phyloP scores from a whole-genome alignment of 768 basidiomycete genomes.

The Kwoniella newhampshirensis region DNA sequence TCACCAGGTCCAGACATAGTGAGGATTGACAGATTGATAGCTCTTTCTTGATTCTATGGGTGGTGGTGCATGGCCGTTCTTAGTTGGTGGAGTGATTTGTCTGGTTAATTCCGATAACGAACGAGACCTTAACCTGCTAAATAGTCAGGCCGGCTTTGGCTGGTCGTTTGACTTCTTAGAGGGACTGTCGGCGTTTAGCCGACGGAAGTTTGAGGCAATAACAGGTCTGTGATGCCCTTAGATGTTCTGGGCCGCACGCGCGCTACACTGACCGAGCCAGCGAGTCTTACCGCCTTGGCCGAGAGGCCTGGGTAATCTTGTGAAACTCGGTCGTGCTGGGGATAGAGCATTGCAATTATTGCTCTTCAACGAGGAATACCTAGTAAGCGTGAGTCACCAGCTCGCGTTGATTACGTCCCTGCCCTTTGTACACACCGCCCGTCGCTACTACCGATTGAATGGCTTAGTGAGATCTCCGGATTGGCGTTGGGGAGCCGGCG shows the following conservation, averaged over 20 bases:
- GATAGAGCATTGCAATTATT: slow-evolving; percentile 89
- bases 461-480: slow-evolving; percentile 84
- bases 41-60: slow-evolving; percentile 82
- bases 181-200: slow-evolving; percentile 77
- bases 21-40: slow-evolving; percentile 78
- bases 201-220: slow-evolving; percentile 86
- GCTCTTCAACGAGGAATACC: slow-evolving; percentile 89
- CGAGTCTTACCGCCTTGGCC: slow-evolving; percentile 72
- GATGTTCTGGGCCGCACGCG: slow-evolving; percentile 85
- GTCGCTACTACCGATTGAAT: slow-evolving; percentile 89
- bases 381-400: slow-evolving; percentile 86
- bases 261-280: slow-evolving; percentile 87
- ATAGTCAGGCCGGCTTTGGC: slow-evolving; percentile 75
- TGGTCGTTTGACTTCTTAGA: slow-evolving; percentile 79
- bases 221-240: slow-evolving; percentile 89
- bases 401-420: slow-evolving; percentile 86
- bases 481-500: slow-evolving; percentile 66
- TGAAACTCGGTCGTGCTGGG: slow-evolving; percentile 78
- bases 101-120: slow-evolving; percentile 95
- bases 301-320: slow-evolving; percentile 75
- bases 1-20: slow-evolving; percentile 77
- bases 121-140: slow-evolving; percentile 92
- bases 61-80: slow-evolving; percentile 87
- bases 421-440: slow-evolving; percentile 88
- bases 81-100: slow-evolving; percentile 90